These are phyloP conservation scores for Neurospora tetraspora DNA, from an alignment of 495 filamentous ascomycete genomes.

Conservation along the genomic window DNA sequence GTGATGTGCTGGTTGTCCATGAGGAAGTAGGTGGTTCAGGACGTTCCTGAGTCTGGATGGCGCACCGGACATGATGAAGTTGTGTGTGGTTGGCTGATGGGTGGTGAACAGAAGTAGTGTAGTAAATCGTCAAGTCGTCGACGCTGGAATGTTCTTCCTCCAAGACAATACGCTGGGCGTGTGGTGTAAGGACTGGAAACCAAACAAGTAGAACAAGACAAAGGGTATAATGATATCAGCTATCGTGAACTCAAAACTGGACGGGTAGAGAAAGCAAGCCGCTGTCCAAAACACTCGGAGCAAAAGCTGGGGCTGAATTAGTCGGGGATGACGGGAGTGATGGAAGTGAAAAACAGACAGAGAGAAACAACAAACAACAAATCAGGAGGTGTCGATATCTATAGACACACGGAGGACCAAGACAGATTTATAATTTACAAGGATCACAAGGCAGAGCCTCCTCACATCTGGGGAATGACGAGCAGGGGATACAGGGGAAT, in stretches of 20 bases:
- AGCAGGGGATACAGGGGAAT: not conserved
- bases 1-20: slow-evolving; percentile 42
- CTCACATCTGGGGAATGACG: not conserved
- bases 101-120: not conserved
- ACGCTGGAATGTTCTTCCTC: not conserved
- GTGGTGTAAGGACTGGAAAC: not conserved
- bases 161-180: not conserved
- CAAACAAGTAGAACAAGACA: not conserved
- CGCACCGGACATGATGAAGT: slow-evolving; percentile 32
- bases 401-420: not conserved
- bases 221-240: not conserved
- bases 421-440: not conserved
- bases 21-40: slow-evolving; percentile 50
- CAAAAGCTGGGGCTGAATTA: not conserved
- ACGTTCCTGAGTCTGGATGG: slow-evolving; percentile 42
- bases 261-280: not conserved
- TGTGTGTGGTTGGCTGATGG: not conserved
- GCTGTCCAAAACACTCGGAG: not conserved
- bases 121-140: not conserved
- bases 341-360: not conserved
- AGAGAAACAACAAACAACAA: not conserved
- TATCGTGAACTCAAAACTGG: not conserved
- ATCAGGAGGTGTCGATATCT: not conserved
- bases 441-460: slow-evolving; percentile 1
- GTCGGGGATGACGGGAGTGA: not conserved